These are phyloP conservation scores for Rhizoclosmatium sp. DNA, from an alignment of 192 early-diverging fungal species.

Conservation along the genomic window DNA sequence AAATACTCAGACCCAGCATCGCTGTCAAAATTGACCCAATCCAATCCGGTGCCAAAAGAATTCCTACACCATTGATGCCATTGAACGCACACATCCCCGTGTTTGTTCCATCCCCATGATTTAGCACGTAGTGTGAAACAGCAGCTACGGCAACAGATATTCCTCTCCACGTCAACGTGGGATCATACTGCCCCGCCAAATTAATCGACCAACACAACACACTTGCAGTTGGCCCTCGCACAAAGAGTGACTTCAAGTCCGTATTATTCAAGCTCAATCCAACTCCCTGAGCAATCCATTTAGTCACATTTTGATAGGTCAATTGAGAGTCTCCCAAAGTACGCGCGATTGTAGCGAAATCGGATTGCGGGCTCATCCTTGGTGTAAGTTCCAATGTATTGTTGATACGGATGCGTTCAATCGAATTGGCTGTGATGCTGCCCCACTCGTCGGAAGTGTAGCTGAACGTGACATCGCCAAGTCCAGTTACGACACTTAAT, in stretches of 20 bases:
- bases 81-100: neutral
- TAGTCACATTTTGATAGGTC: neutral
- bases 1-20: neutral
- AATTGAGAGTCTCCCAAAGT: neutral
- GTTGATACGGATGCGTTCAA: neutral
- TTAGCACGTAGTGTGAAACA: slow-evolving; percentile 6
- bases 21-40: no score
- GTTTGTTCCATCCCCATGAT: neutral
- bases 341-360: neutral
- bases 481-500: neutral
- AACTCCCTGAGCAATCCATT: slow-evolving; percentile 15
- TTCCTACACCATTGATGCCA: neutral
- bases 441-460: slow-evolving; percentile 16
- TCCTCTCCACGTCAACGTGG: neutral
- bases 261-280: neutral
- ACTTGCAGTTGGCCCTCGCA: neutral
- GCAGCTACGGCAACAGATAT: neutral
- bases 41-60: neutral
- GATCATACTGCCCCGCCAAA: neutral
- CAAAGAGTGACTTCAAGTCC: neutral
- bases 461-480: neutral
- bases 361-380: neutral
- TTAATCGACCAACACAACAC: neutral
- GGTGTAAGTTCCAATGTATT: neutral
- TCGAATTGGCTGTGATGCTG: neutral